Base-by-base conservation (phyloP, 208 protist genomes). In the Wallacemonas collosoma region DNA sequence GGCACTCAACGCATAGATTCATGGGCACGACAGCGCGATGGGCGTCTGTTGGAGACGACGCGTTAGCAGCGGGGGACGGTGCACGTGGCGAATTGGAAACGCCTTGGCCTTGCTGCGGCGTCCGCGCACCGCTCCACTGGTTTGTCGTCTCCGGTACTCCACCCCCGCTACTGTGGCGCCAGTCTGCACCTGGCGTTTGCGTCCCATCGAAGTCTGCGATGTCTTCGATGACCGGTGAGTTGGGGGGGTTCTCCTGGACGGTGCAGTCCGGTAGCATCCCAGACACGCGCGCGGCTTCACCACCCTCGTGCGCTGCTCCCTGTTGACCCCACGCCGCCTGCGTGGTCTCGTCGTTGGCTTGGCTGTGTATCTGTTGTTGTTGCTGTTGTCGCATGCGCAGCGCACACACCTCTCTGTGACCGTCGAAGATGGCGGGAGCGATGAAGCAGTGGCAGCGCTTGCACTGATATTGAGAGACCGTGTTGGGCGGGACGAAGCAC, bases 381-480 rank as follows among this genome's bases (percentile, higher is more conserved):
- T 78, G 72, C 38, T 57, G 64, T 47, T 86, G 78, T 15, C 72
- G 75, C 68, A 80, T 75, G 6, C 80, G 75, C 50, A 95, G 48
- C 3, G 75, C 81, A 56, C 93, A 97, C 36, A 95, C 93, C 67
- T 97, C 89, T 3, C 89, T 80, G 64, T 97, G 93, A 26, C 90
- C 89, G 41, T 95, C 90, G 57, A 84, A 93, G 17, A 95, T 76
- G 35, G 84, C 86, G 0, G 93, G 93, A 0, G 82, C 80, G 39
- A 97, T 89, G 50, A 88, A 73, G 56, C 72, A 48, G 7, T 68
- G 43, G 54, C 93, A 97, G 72, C 89, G 82, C 55, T 81, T 81
- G 79, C 93, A 97, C 44, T 80, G 66, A 57, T 86, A 94, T 75
- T 87, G 81, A n/a, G 80, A 55, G 9, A 89, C 39, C 7, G 77